phyloP scores from a whole-genome alignment of 108 stramenopile species.

The Nitzschia putrida region DNA sequence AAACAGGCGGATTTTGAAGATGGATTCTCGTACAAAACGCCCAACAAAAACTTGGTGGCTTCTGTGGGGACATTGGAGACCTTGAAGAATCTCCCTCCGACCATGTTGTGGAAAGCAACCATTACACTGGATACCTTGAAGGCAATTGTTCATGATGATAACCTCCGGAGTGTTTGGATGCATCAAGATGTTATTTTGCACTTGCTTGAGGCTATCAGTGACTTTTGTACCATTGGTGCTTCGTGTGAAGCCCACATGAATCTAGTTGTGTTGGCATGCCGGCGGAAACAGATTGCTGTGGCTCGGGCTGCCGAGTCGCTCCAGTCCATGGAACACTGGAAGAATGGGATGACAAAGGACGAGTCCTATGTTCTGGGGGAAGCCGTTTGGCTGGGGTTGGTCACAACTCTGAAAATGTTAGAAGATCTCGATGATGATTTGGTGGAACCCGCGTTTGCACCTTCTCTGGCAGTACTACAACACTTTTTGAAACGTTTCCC shows the following conservation, averaged over 20 bases:
- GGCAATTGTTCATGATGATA: slow-evolving; percentile 30
- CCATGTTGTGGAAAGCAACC: slow-evolving; percentile 73
- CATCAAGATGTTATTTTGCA: slow-evolving; percentile 29
- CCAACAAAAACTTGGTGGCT: slow-evolving; percentile 26
- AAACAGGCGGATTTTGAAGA: slow-evolving; percentile 84
- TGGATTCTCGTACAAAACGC: slow-evolving; percentile 51
- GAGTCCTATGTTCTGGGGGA: slow-evolving; percentile 44
- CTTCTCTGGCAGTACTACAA: slow-evolving; percentile 73
- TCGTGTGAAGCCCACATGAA: slow-evolving; percentile 76
- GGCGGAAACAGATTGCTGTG: slow-evolving; percentile 20
- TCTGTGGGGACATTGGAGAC: slow-evolving; percentile 28
- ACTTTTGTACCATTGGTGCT: slow-evolving; percentile 78
- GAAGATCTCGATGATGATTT: slow-evolving; percentile 31
- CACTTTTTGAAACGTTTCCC: slow-evolving; percentile 82
- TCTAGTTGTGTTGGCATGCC: slow-evolving; percentile 56
- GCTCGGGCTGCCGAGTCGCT: slow-evolving; percentile 46
- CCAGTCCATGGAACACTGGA: slow-evolving; percentile 24
- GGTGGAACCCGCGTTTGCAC: slow-evolving; percentile 66
- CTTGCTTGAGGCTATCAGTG: slow-evolving; percentile 68
- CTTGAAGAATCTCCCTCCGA: slow-evolving; percentile 37
- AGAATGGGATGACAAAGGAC: slow-evolving; percentile 32
- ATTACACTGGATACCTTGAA: slow-evolving; percentile 65
- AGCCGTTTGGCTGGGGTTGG: slow-evolving; percentile 43
- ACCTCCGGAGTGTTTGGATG: slow-evolving; percentile 13
- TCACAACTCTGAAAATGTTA: slow-evolving; percentile 38